These are phyloP conservation scores for Mucor piriformis DNA, from an alignment of 371 early-diverging fungal genomes.

Conservation along the genomic window DNA sequence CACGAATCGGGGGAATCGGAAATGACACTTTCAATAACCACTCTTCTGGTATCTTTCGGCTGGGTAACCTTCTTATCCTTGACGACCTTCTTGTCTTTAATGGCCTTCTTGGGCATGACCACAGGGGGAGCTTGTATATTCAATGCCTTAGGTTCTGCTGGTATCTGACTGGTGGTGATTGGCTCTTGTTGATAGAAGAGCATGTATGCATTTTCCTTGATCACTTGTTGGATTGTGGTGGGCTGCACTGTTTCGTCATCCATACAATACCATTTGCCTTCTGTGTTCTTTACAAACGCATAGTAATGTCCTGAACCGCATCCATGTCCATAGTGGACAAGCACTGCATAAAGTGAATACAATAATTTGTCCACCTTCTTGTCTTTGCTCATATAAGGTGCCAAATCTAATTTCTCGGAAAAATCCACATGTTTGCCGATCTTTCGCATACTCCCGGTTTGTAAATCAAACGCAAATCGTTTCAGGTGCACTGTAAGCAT, in stretches of 20 bases:
- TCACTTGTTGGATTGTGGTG: conserved; percentile 67
- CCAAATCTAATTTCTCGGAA: conserved; percentile 54
- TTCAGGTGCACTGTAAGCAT: conserved; percentile 64
- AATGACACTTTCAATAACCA: neutral
- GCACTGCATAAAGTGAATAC: conserved; percentile 76
- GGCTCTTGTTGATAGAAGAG: conserved; percentile 67
- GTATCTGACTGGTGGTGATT: neutral
- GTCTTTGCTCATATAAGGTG: conserved; percentile 48
- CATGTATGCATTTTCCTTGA: conserved; percentile 80
- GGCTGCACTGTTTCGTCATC: conserved; percentile 73
- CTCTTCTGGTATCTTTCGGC: neutral
- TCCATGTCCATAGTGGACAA: conserved; percentile 75
- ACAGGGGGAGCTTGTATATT: neutral
- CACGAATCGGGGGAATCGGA: conserved; percentile 24
- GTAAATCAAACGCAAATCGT: conserved; percentile 61
- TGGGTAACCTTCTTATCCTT: neutral
- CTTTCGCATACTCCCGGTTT: conserved; percentile 58
- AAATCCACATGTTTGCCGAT: conserved; percentile 59
- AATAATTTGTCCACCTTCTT: conserved; percentile 22
- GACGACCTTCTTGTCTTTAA: neutral
- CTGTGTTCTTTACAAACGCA: conserved; percentile 67
- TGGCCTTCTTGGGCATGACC: neutral
- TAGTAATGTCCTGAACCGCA: conserved; percentile 83
- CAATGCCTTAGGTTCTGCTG: neutral
- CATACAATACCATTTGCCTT: conserved; percentile 79